These are phyloP conservation scores for Phycomyces nitens DNA, from an alignment of 192 early-diverging fungal genomes.

Conservation along the genomic window DNA sequence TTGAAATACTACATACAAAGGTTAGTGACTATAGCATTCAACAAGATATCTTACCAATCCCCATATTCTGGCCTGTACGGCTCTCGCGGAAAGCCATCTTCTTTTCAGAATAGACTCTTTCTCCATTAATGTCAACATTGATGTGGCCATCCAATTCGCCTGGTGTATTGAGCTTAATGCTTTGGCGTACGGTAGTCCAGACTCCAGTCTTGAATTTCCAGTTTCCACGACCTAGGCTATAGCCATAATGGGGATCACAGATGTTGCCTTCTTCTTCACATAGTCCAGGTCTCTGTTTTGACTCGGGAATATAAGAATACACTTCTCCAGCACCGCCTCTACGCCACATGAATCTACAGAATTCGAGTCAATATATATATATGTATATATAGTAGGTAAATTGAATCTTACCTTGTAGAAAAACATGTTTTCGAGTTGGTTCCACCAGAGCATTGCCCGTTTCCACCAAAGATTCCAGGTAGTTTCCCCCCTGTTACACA, in stretches of 20 bases:
- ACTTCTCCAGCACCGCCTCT: slow-evolving; percentile 46
- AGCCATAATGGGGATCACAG: slow-evolving; percentile 51
- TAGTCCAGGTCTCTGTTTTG: slow-evolving; percentile 16
- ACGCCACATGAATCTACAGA: slow-evolving; percentile 45
- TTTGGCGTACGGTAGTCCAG: slow-evolving; percentile 46
- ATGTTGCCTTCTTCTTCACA: slow-evolving; percentile 35
- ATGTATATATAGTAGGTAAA: not conserved
- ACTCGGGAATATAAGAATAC: slow-evolving; percentile 43
- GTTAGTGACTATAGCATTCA: not conserved
- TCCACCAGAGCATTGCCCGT: slow-evolving; percentile 46
- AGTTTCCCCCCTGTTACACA: slow-evolving; percentile 49
- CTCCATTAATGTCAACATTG: slow-evolving; percentile 17
- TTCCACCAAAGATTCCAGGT: slow-evolving; percentile 55
- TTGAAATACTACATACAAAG: slow-evolving; percentile 28
- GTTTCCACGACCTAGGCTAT: slow-evolving; percentile 48
- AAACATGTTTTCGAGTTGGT: slow-evolving; percentile 46
- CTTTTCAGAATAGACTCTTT: slow-evolving; percentile 13
- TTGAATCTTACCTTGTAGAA: slow-evolving; percentile 43
- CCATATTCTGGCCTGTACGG: slow-evolving; percentile 2
- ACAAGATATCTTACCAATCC: slow-evolving; percentile 35
- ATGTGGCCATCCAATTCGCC: slow-evolving; percentile 20
- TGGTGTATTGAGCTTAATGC: slow-evolving; percentile 29
- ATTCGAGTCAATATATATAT: not conserved
- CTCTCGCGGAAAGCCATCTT: slow-evolving; percentile 15
- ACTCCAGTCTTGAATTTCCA: slow-evolving; percentile 40